Conservation (phyloP, 2,329 filamentous ascomycete species). For the Neoscytalidium dimidiatum region DNA sequence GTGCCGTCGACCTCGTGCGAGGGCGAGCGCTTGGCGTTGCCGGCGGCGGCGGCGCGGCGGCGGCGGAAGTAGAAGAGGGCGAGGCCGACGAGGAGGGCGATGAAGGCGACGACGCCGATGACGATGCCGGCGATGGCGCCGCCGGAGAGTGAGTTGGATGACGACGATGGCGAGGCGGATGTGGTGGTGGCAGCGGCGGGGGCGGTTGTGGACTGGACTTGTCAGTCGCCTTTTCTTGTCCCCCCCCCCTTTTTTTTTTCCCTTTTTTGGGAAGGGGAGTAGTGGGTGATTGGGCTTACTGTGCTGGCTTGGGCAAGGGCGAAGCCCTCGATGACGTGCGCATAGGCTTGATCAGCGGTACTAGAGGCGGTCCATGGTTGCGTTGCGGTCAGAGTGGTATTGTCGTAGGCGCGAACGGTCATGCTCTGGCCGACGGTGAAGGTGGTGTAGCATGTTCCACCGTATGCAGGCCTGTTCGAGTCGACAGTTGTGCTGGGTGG, state of each 20-base stretch:
- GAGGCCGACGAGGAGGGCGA: slow-evolving; percentile 22
- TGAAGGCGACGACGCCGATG: slow-evolving; percentile 25
- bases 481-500: slow-evolving; percentile 24
- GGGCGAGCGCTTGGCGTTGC: background rate
- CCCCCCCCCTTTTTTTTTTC: too few relatives aligned
- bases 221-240: background rate
- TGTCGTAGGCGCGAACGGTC: slow-evolving; percentile 27
- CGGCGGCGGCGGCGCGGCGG: background rate
- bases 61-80: slow-evolving; percentile 23
- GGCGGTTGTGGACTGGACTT: background rate
- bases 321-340: slow-evolving; percentile 33
- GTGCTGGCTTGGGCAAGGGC: slow-evolving; percentile 2
- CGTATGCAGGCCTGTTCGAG: slow-evolving; percentile 28
- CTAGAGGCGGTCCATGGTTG: slow-evolving; percentile 18
- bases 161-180: slow-evolving; percentile 10
- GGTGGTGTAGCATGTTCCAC: slow-evolving; percentile 31
- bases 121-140: slow-evolving; percentile 28
- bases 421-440: slow-evolving; percentile 24
- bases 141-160: slow-evolving; percentile 18
- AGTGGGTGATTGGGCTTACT: background rate
- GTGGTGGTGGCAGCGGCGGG: background rate
- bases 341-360: slow-evolving; percentile 25
- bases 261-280: background rate
- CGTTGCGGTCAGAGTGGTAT: slow-evolving; percentile 21
- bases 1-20: slow-evolving; percentile 4